phyloP scores from a whole-genome alignment of 441 rosid genomes.

The Aleurites moluccanus region DNA sequence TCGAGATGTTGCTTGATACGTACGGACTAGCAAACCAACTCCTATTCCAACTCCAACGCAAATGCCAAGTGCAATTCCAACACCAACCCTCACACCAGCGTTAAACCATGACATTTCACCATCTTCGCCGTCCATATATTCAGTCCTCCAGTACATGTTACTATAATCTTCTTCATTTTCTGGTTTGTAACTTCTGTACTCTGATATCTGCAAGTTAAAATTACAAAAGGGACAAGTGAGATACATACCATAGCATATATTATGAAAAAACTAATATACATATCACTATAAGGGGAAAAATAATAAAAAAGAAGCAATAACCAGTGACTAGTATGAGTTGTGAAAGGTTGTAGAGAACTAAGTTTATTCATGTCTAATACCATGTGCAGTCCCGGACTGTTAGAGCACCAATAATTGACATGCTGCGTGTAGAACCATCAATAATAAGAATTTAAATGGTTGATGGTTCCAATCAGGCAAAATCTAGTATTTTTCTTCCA shows the following conservation, averaged over 20 bases:
- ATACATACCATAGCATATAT: not conserved
- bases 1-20: conserved; percentile 67
- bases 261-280: no score
- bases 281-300: not conserved
- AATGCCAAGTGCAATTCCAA: conserved; percentile 86
- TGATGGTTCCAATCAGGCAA: not conserved
- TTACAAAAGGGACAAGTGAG: conserved; percentile 10
- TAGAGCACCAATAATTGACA: not conserved
- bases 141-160: conserved; percentile 66
- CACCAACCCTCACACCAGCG: conserved; percentile 91
- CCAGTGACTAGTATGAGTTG: not conserved
- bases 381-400: no score
- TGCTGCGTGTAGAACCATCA: not conserved
- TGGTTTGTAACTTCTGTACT: conserved; percentile 50
- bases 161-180: conserved; percentile 53
- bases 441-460: not conserved
- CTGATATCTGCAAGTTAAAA: conserved; percentile 39
- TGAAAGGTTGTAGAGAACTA: not conserved
- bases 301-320: no score
- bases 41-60: conserved; percentile 83
- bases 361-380: no score
- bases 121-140: conserved; percentile 58
- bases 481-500: not conserved
- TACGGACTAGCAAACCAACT: conserved; percentile 74
- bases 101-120: conserved; percentile 93